Evolutionary conservation across 2,329 filamentous ascomycete species (phyloP), one percentile per base, ranked within the genome.

Genomic region (Coniochaeta pulveracea): DNA sequence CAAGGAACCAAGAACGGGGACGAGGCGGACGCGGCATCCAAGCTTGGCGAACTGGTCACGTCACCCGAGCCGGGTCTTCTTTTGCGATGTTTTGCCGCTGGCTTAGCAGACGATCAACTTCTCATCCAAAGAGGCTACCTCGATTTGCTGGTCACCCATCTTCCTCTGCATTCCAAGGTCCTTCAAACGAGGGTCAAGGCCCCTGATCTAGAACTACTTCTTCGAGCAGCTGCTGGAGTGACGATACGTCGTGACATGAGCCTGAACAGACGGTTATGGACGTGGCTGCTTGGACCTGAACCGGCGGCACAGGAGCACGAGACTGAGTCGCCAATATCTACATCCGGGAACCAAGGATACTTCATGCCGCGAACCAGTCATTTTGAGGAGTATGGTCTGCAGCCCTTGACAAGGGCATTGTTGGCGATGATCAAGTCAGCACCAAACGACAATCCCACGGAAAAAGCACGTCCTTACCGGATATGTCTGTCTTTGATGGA

Each of bases 401-500:
- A 77, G 33, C 69, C 84, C 2, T 61, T 98, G 26, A 80, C 79
- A 4, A 70, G 69, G 26, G 83, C 85, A 14, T 64, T 96, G 9
- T 61, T 93, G 11, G 70, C 73, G 29, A 82, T 93, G 76, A 80
- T 96, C 39, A 68, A 71, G 29, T 60, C 66, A 12, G 57, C 64
- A 26, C 61, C 63, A 6, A 52, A 56, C 26, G 52, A 47, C 5
- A 63, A 64, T 35, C 70, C 81, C 1, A 55, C 69, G 1, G 85
- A 93, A 47, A 71, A 78, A 51, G 85, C 86, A 14, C 77, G 78
- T 24, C 89, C 91, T 1, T 95, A 93, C 50, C 78, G 88, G 36
- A 85, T 96, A 41, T 93, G 86, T 47, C 69, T 96, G 3, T 95
- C 93, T 11, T 64, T 98, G 34, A 96, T 98, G 91, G 91, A 98